Base-by-base conservation (phyloP, 257 asterid genomes). In the Plantago ovata region DNA sequence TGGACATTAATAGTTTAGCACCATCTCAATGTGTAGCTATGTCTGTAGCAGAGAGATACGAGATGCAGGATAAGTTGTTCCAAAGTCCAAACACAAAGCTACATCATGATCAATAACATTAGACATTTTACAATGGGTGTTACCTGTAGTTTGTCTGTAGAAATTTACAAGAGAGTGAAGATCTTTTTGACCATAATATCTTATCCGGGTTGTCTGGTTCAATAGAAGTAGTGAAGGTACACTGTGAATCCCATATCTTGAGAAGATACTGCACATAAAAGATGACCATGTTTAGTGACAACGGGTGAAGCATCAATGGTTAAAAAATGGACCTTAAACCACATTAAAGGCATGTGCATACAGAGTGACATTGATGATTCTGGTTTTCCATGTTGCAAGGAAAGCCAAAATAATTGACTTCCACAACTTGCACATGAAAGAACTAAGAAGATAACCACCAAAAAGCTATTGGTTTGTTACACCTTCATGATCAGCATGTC, bases 171-270 rank as follows among this genome's bases (percentile, higher is more conserved):
- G 77, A 46, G 85, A 69, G 22, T 28, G 66, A 32, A 81, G 79
- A 77, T 86, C 89, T 69, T 73, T 79, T 36, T 43, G 69, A 63
- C 87, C 95, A 61, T 73, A 73, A 74, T 63, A 81, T 58, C 77
- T 79, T 59, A 54, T 46, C 64, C 46, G 63, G 7, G 75, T 63
- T 4, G 73, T 79, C 57, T 72, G 80, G 56, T 81, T 74, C 58
- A 72, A 73, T 28, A 86, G 69, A 46, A 81, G 70, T 43, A 83
- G 70, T 3, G 95, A 72, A 10, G 95, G 95, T 15, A 86, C 62
- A 64, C 87, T 83, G 76, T 83, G 89, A 64, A 86, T 68, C 55
- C 95, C 95, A 59, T 79, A 72, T 72, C 79, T 72, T 15, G 95
- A 86, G 53, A 83, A 81, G 67, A 81, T 72, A 60, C 95, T 86